Conservation (phyloP, 2,329 filamentous ascomycete species). For the Harringtonia lauricola region DNA sequence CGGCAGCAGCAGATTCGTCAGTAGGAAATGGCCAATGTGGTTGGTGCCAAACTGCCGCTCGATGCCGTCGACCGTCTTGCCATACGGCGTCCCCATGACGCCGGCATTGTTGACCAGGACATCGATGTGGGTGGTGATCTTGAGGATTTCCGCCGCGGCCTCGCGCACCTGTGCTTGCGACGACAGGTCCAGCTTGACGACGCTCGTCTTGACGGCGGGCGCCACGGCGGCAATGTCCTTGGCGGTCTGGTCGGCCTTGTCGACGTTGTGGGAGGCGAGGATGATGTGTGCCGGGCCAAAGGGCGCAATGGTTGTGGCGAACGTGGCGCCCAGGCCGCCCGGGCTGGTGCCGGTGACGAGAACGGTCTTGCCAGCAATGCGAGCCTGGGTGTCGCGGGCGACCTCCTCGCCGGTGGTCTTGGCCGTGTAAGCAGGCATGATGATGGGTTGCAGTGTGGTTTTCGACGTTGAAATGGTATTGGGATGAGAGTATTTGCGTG, state of each 20-base stretch:
- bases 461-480: not conserved
- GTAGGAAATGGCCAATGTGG: slow-evolving; percentile 36
- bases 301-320: slow-evolving; percentile 9
- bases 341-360: slow-evolving; percentile 12
- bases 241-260: slow-evolving; percentile 21
- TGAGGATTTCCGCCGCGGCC: slow-evolving; percentile 22
- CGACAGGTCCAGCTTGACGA: slow-evolving; percentile 26
- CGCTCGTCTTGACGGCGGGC: slow-evolving; percentile 18
- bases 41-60: slow-evolving; percentile 35
- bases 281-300: slow-evolving; percentile 10
- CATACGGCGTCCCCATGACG: slow-evolving; percentile 25
- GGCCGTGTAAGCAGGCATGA: slow-evolving; percentile 1
- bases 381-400: slow-evolving; percentile 2
- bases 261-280: slow-evolving; percentile 8
- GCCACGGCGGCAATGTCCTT: slow-evolving; percentile 17
- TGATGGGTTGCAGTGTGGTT: not conserved
- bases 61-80: slow-evolving; percentile 26
- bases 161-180: slow-evolving; percentile 23
- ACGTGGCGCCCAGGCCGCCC: slow-evolving; percentile 9
- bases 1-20: slow-evolving; percentile 34
- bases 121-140: slow-evolving; percentile 21
- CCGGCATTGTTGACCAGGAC: slow-evolving; percentile 35
- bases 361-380: slow-evolving; percentile 5
- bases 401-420: slow-evolving; percentile 5
- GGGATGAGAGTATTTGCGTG: too few species aligned